Conservation (phyloP, 495 filamentous ascomycete species). For the Lentithecium fluviatile region DNA sequence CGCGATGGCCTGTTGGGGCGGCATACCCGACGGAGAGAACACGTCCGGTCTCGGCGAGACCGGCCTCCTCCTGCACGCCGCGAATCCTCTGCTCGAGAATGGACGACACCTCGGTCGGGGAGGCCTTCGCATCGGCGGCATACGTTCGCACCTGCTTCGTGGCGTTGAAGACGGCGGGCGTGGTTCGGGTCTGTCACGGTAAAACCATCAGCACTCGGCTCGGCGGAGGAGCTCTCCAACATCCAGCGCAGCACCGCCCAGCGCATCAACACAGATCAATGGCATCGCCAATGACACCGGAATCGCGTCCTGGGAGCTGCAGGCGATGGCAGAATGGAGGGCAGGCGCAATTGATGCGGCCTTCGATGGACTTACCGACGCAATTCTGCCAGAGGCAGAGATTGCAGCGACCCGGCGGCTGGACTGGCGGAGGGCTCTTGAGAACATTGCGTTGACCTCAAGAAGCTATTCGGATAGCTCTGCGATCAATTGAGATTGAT, state of each 20-base stretch:
- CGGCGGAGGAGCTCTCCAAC: constrained; percentile 27
- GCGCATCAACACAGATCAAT: constrained; percentile 35
- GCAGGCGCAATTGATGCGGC: constrained; percentile 33
- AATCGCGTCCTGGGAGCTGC: constrained; percentile 18
- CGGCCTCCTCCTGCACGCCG: constrained; percentile 93
- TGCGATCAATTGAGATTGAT: constrained; percentile 42
- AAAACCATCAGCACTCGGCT: constrained; percentile 41
- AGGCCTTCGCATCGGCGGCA: constrained; percentile 89
- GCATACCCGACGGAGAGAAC: constrained; percentile 98
- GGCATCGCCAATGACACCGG: constrained; percentile 15
- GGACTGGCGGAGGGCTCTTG: constrained; percentile 94
- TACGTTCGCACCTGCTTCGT: constrained; percentile 82
- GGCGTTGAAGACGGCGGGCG: constrained; percentile 70
- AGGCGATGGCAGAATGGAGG: constrained; percentile 43
- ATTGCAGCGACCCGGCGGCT: constrained; percentile 89
- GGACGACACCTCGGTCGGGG: constrained; percentile 96
- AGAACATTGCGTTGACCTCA: constrained; percentile 78
- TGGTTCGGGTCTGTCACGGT: constrained; percentile 71
- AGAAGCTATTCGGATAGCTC: constrained; percentile 48
- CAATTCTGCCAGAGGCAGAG: constrained; percentile 85
- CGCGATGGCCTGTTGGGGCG: constrained; percentile 25
- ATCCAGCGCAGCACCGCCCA: constrained; percentile 16
- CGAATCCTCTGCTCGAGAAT: constrained; percentile 99
- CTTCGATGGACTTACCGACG: constrained; percentile 70
- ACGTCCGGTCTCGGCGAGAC: constrained; percentile 96